Conservation (phyloP, 164 flowering plant species). For the Platanus orientalis region DNA sequence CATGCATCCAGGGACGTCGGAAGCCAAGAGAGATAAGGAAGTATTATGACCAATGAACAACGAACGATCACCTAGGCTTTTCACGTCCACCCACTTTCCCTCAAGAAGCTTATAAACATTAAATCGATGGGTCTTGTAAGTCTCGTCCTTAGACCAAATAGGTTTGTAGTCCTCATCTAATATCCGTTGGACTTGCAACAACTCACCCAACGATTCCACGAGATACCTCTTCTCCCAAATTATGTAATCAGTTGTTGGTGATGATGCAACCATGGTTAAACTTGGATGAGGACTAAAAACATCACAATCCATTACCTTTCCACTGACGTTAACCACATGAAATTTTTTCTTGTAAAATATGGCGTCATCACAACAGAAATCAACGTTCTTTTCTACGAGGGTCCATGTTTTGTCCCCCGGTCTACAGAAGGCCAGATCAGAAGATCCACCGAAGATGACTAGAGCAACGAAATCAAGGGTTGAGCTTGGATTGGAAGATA, state of each 20-base stretch:
- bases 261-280: neutral
- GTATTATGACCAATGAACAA: conserved; percentile 5
- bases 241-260: neutral
- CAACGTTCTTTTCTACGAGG: too few relatives aligned
- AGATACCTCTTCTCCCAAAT: conserved; percentile 4
- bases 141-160: too few relatives aligned
- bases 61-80: conserved; percentile 3
- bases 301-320: conserved; percentile 2
- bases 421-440: too few relatives aligned
- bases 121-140: neutral
- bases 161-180: too few relatives aligned
- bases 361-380: too few relatives aligned
- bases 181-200: neutral
- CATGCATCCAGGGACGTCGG: neutral
- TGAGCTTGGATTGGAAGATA: too few relatives aligned
- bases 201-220: conserved; percentile 7
- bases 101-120: conserved; percentile 1
- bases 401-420: too few relatives aligned
- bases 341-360: too few relatives aligned
- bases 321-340: too few relatives aligned
- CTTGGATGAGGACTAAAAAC: neutral
- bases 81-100: conserved; percentile 1
- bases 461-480: too few relatives aligned
- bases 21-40: conserved; percentile 1
- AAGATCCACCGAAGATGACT: too few relatives aligned